These are phyloP conservation scores for Candolleomyces eurysporus DNA, from an alignment of 768 basidiomycete species.

Conservation along the genomic window DNA sequence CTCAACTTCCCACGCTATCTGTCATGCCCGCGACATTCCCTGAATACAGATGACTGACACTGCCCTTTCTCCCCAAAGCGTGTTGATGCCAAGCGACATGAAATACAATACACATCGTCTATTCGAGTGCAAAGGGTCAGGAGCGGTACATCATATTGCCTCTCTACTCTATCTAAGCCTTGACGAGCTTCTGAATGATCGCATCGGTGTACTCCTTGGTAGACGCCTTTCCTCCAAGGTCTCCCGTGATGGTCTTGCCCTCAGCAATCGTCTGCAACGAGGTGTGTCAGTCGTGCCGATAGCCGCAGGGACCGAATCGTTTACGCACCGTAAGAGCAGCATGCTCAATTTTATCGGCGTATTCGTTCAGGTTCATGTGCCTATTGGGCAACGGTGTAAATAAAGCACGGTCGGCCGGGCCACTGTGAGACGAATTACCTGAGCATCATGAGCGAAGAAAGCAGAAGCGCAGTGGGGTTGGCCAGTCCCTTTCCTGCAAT, in stretches of 20 bases:
- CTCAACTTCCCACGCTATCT: constrained; percentile 38
- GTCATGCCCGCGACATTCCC: neutral
- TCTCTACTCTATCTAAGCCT: constrained; percentile 10
- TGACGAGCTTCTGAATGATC: constrained; percentile 70
- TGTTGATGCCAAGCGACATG: neutral
- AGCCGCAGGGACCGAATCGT: neutral
- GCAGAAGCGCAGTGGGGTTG: constrained; percentile 97
- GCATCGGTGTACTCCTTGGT: constrained; percentile 89
- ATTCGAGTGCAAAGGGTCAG: neutral
- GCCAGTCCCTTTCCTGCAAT: constrained; percentile 80
- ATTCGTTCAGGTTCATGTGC: constrained; percentile 87
- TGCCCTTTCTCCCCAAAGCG: neutral
- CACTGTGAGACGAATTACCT: constrained; percentile 49
- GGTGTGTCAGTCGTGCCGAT: constrained; percentile 6
- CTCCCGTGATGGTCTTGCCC: constrained; percentile 92
- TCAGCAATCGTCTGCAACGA: constrained; percentile 86
- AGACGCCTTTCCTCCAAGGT: constrained; percentile 89
- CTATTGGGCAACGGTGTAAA: constrained; percentile 35
- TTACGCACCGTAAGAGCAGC: constrained; percentile 80
- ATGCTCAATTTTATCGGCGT: constrained; percentile 88
- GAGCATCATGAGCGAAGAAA: constrained; percentile 98
- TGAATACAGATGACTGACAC: constrained; percentile 1
- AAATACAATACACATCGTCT: neutral
- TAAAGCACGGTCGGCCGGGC: constrained; percentile 11
- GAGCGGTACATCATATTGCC: too few relatives aligned